phyloP scores from a whole-genome alignment of 2,329 filamentous ascomycete genomes.

The Cytospora piceicola region DNA sequence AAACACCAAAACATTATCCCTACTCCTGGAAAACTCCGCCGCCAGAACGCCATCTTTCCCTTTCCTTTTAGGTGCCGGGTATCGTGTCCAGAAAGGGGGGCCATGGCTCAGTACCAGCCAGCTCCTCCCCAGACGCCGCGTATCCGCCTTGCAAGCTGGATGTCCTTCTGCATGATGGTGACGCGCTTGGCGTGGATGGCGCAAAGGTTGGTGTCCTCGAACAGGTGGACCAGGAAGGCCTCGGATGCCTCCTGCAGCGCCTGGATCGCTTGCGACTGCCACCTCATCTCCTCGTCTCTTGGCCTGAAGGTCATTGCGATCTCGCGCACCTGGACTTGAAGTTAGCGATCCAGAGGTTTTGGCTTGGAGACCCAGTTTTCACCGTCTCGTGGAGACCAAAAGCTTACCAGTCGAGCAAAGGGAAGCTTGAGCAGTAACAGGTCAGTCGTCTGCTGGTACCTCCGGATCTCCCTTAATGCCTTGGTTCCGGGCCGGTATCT shows the following conservation, averaged over 20 bases:
- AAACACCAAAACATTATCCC: not conserved
- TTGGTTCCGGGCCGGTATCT: slow-evolving; percentile 80
- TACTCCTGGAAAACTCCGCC: slow-evolving; percentile 23
- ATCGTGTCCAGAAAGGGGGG: not conserved
- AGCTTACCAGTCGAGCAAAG: slow-evolving; percentile 71
- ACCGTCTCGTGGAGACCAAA: not conserved
- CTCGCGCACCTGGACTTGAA: slow-evolving; percentile 62
- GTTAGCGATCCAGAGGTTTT: not conserved
- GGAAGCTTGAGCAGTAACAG: slow-evolving; percentile 81
- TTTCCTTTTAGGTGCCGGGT: not conserved
- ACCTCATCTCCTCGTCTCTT: slow-evolving; percentile 73
- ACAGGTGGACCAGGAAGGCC: slow-evolving; percentile 93
- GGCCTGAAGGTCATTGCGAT: slow-evolving; percentile 70
- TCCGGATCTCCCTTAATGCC: slow-evolving; percentile 88
- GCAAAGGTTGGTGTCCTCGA: slow-evolving; percentile 94
- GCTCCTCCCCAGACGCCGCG: slow-evolving; percentile 75
- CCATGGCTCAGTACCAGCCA: slow-evolving; percentile 49
- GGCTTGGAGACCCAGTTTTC: not conserved
- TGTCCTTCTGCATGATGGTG: slow-evolving; percentile 98
- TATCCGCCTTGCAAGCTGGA: slow-evolving; percentile 85
- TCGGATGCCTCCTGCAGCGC: slow-evolving; percentile 96
- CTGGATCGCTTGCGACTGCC: slow-evolving; percentile 94
- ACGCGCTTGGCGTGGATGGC: slow-evolving; percentile 96
- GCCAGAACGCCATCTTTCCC: slow-evolving; percentile 9
- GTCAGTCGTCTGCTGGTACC: slow-evolving; percentile 88